Conservation (phyloP, 2,329 filamentous ascomycete genomes). For the Karstenula rhodostoma region DNA sequence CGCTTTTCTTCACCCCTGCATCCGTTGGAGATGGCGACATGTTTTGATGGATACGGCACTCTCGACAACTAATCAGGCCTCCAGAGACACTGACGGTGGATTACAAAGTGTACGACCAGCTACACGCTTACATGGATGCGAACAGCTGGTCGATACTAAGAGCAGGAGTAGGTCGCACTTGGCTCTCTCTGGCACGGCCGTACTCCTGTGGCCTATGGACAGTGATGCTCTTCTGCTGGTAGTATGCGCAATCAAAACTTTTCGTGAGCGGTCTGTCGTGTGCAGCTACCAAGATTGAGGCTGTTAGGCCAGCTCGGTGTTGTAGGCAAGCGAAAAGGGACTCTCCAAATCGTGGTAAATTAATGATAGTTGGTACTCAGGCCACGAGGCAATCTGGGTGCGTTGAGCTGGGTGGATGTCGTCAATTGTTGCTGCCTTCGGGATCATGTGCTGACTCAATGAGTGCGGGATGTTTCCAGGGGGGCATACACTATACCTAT, state of each 20-base stretch:
- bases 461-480: background rate
- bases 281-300: background rate
- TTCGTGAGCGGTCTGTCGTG: background rate
- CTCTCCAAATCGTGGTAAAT: background rate
- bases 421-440: constrained; percentile 11
- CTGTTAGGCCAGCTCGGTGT: background rate
- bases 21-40: constrained; percentile 20
- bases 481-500: background rate
- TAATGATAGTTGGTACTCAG: background rate
- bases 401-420: background rate
- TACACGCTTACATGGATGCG: constrained; percentile 4
- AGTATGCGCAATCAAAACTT: background rate
- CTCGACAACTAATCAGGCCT: background rate
- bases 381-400: background rate
- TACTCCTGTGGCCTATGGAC: background rate
- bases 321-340: background rate
- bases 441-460: constrained; percentile 5
- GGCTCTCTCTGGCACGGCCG: background rate
- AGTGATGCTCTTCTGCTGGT: background rate
- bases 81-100: background rate
- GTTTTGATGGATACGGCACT: background rate
- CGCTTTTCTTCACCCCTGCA: constrained; percentile 26
- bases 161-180: background rate
- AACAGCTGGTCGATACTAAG: constrained; percentile 1
- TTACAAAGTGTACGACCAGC: constrained; percentile 5